Conservation (phyloP, 371 early-diverging fungal species). For the Apophysomyces sp. region DNA sequence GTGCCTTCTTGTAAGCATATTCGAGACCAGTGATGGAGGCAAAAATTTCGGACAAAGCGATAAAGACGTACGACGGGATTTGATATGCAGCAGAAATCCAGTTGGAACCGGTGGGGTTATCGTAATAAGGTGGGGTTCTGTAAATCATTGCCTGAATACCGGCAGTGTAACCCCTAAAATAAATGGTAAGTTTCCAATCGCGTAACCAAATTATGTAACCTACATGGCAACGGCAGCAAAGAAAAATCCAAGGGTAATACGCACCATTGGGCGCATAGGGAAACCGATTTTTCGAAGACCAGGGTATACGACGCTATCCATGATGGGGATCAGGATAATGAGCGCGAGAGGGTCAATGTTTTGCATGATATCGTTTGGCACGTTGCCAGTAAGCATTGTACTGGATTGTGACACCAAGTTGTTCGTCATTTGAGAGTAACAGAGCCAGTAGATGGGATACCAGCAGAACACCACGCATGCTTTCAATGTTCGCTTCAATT, state of each 20-base stretch:
- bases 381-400: constrained; percentile 63
- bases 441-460: constrained; percentile 79
- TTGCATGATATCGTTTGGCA: constrained; percentile 64
- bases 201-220: background rate
- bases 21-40: constrained; percentile 77
- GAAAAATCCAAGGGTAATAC: constrained; percentile 73
- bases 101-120: constrained; percentile 25
- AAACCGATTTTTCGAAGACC: constrained; percentile 59
- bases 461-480: constrained; percentile 74
- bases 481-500: constrained; percentile 59
- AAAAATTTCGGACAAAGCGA: constrained; percentile 73
- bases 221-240: constrained; percentile 63
- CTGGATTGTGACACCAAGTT: constrained; percentile 72
- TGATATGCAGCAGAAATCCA: constrained; percentile 66
- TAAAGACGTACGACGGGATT: constrained; percentile 64
- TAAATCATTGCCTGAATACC: constrained; percentile 72
- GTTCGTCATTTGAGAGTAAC: constrained; percentile 74
- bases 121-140: constrained; percentile 29
- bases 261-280: constrained; percentile 64
- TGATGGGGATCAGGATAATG: constrained; percentile 70
- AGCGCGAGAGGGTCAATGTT: constrained; percentile 66
- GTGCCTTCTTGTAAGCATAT: constrained; percentile 78
- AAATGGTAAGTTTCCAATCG: background rate
- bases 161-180: constrained; percentile 55
- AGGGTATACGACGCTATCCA: constrained; percentile 71